These are phyloP conservation scores for Balansia obtecta DNA, from an alignment of 2,329 filamentous ascomycete genomes.

Conservation along the genomic window DNA sequence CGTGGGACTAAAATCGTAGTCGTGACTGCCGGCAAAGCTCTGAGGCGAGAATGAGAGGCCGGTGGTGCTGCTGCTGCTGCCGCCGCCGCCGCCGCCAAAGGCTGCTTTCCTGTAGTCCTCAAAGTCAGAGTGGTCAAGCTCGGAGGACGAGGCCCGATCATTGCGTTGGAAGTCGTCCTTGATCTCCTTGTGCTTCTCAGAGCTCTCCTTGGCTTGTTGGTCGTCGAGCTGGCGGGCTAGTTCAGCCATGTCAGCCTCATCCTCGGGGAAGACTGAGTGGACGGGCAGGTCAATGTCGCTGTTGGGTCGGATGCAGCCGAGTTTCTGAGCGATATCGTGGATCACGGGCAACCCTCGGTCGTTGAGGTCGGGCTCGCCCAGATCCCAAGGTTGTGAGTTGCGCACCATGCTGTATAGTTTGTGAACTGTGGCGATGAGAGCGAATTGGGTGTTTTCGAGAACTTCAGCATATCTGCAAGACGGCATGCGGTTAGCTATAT, in stretches of 20 bases:
- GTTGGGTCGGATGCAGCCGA: constrained; percentile 51
- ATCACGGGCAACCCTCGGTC: constrained; percentile 50
- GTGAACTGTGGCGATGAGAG: constrained; percentile 50
- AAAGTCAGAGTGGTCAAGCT: constrained; percentile 42
- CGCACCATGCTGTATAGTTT: constrained; percentile 54
- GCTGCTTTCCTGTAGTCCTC: constrained; percentile 41
- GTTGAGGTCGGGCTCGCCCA: constrained; percentile 52
- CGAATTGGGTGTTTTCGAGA: constrained; percentile 52
- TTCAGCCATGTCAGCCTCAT: constrained; percentile 44
- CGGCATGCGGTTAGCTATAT: not conserved
- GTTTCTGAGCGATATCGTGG: constrained; percentile 51
- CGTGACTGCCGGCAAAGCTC: constrained; percentile 30
- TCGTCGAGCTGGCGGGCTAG: constrained; percentile 42
- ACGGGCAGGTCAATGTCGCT: constrained; percentile 46
- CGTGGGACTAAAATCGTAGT: constrained; percentile 24
- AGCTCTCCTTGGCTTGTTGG: constrained; percentile 29
- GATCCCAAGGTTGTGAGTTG: constrained; percentile 43
- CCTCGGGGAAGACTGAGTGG: constrained; percentile 48
- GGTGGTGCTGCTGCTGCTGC: too few species aligned
- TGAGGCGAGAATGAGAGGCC: constrained; percentile 38
- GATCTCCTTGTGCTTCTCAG: constrained; percentile 17
- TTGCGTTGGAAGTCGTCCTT: constrained; percentile 9
- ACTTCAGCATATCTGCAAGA: constrained; percentile 46
- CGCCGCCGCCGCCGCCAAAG: constrained; percentile 26
- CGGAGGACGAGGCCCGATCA: constrained; percentile 40